phyloP scores from a whole-genome alignment of 2,329 filamentous ascomycete species.

The Claviceps pazoutovae region DNA sequence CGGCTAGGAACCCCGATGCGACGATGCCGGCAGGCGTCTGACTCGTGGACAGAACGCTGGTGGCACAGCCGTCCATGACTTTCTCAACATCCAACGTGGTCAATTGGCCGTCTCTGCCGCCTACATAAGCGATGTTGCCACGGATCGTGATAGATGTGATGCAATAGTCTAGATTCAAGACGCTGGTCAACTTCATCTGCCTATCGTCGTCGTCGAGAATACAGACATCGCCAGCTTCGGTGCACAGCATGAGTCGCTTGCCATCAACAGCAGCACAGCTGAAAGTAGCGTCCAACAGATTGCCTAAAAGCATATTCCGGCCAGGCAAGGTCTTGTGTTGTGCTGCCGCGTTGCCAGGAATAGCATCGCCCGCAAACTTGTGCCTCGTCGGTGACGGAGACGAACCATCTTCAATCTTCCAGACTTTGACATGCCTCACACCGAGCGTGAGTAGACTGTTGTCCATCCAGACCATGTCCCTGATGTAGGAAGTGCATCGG shows the following conservation, averaged over 20 bases:
- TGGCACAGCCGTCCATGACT: slow-evolving; percentile 27
- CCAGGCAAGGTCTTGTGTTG: slow-evolving; percentile 56
- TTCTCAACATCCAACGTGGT: slow-evolving; percentile 37
- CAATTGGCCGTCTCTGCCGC: slow-evolving; percentile 50
- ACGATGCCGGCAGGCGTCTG: slow-evolving; percentile 35
- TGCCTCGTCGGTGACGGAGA: slow-evolving; percentile 50
- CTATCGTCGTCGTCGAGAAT: slow-evolving; percentile 65
- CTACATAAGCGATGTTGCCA: slow-evolving; percentile 48
- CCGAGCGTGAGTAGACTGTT: slow-evolving; percentile 73
- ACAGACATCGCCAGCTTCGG: slow-evolving; percentile 82
- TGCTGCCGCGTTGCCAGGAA: slow-evolving; percentile 16
- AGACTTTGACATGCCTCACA: slow-evolving; percentile 83
- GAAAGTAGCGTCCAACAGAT: slow-evolving; percentile 72
- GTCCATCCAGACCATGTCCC: slow-evolving; percentile 84
- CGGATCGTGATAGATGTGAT: slow-evolving; percentile 54
- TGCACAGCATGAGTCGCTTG: slow-evolving; percentile 65
- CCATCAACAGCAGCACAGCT: slow-evolving; percentile 64
- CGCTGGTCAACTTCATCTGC: slow-evolving; percentile 54
- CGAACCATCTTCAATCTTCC: slow-evolving; percentile 61
- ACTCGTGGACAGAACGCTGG: slow-evolving; percentile 25
- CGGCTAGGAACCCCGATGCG: slow-evolving; percentile 53
- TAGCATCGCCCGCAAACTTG: slow-evolving; percentile 34
- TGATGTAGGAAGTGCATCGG: slow-evolving; percentile 78
- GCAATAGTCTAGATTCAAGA: slow-evolving; percentile 52
- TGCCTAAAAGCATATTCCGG: slow-evolving; percentile 74